These are phyloP conservation scores for Trypanosoma mega DNA, from an alignment of 208 protist genomes.

Conservation along the genomic window DNA sequence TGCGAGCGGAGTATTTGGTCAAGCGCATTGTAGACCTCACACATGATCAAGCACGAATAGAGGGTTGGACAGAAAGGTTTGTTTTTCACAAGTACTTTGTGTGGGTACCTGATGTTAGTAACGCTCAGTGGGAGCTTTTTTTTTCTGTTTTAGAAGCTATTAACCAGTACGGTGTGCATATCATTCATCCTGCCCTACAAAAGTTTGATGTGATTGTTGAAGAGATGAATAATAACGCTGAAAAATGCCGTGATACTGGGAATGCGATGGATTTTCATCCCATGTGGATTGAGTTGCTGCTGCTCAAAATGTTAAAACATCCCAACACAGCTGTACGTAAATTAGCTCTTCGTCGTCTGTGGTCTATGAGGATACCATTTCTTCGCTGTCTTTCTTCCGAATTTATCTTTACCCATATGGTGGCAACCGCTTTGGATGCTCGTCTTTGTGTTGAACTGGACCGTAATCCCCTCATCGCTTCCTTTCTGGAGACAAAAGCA, in stretches of 20 bases:
- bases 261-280: constrained; percentile 35
- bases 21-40: constrained; percentile 82
- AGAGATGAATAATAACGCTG: constrained; percentile 25
- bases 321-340: constrained; percentile 81
- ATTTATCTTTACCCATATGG: constrained; percentile 60
- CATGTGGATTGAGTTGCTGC: constrained; percentile 74
- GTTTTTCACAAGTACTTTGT: constrained; percentile 47
- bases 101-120: constrained; percentile 34
- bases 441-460: constrained; percentile 78
- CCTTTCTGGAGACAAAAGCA: constrained; percentile 62
- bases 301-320: constrained; percentile 78
- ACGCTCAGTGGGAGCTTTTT: constrained; percentile 59
- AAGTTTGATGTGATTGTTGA: constrained; percentile 67
- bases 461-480: constrained; percentile 45
- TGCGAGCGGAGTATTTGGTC: constrained; percentile 73
- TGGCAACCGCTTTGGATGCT: constrained; percentile 57
- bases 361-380: constrained; percentile 44
- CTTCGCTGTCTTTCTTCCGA: constrained; percentile 43
- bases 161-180: constrained; percentile 85
- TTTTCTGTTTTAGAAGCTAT: constrained; percentile 81
- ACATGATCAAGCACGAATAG: constrained; percentile 27
- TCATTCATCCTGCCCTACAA: constrained; percentile 66
- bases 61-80: constrained; percentile 19
- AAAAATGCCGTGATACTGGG: background rate
- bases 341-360: constrained; percentile 57